phyloP scores from a whole-genome alignment of 768 basidiomycete genomes.

The Hericium rajendrae region DNA sequence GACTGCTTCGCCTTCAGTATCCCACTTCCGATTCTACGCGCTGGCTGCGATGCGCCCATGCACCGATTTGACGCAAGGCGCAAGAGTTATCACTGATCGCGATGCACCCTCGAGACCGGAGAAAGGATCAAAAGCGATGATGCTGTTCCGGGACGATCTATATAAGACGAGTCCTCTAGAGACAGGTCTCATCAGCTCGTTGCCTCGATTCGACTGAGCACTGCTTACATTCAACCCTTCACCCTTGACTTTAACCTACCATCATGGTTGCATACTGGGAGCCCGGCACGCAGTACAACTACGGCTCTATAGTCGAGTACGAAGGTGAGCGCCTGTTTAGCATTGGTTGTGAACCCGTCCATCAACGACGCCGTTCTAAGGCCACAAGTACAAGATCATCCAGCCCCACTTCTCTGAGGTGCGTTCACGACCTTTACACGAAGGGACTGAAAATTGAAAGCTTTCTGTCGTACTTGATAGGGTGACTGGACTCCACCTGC shows the following conservation, averaged over 20 bases:
- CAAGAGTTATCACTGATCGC: background rate
- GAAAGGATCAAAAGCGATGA: background rate
- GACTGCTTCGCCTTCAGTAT: too few relatives aligned
- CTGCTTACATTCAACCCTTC: background rate
- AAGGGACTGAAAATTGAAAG: too few relatives aligned
- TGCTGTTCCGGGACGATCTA: background rate
- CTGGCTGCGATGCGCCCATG: too few relatives aligned
- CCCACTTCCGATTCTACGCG: too few relatives aligned
- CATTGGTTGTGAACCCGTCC: background rate
- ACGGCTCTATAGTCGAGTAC: constrained; percentile 44
- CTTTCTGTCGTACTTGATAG: constrained; percentile 22
- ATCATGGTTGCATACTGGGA: constrained; percentile 45
- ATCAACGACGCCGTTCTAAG: constrained; percentile 21
- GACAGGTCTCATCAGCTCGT: background rate
- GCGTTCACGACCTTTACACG: background rate
- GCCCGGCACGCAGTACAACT: constrained; percentile 52
- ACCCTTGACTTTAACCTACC: background rate
- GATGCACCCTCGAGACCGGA: background rate
- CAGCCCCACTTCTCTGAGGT: constrained; percentile 67
- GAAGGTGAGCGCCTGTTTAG: constrained; percentile 30
- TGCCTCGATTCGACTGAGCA: background rate
- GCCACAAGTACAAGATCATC: constrained; percentile 55
- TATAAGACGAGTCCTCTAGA: background rate
- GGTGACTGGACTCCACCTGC: constrained; percentile 55
- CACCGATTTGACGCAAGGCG: too few relatives aligned